Evolutionary conservation across 2,329 filamentous ascomycete genomes (phyloP), one percentile per base, ranked within the genome.

Genomic region (Colletotrichum melonis): DNA sequence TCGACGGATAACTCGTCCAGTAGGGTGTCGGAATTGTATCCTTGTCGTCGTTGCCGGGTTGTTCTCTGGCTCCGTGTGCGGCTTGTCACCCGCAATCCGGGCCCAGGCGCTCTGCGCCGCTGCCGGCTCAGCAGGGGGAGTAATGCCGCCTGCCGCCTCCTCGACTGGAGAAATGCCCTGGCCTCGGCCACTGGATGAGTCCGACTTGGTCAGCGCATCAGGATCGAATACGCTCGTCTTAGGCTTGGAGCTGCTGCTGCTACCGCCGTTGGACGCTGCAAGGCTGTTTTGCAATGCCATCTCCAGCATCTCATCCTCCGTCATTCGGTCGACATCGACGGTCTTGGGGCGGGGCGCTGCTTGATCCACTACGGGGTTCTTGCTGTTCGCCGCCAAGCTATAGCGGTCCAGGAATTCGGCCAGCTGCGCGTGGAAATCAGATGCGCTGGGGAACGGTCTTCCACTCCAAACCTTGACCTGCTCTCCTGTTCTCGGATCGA

Each of bases 371-470:
- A 99, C 95, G 0, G 97, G 97, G 79, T 99, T 99, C 85, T 97
- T 97, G 80, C 93, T 96, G 79, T 94, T 93, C 57, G 91, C 90
- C 35, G 93, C 94, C 63, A 99, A 87, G 80, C 95, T 98, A 85
- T 98, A 99, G 28, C 97, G 91, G 80, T 98, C 97, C n/a, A 99
- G 89, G 78, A 99, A 99, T 82, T 98, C 96, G 79, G 95, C 94
- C 2, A 99, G 88, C 80, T 98, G 94, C 79, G 95, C 94, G 74
- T 97, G 90, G 78, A 99, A 98, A 16, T 98, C 95, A 11, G 89
- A 81, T 0, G 95, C 85, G 52, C 88, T 89, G 1, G 95, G 92
- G 67, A 95, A 94, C 1, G 95, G 94, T 9, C 90, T 88, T 1
- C 96, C 95, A 16, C 94, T 95, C 96, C 97, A 98, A 1, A 95